Percentiles rank a stretch among this genome's conserved stretches.
phyloP scores from a whole-genome alignment of 1,139 yeast genomes.

The Blastobotrys ciferrii region DNA sequence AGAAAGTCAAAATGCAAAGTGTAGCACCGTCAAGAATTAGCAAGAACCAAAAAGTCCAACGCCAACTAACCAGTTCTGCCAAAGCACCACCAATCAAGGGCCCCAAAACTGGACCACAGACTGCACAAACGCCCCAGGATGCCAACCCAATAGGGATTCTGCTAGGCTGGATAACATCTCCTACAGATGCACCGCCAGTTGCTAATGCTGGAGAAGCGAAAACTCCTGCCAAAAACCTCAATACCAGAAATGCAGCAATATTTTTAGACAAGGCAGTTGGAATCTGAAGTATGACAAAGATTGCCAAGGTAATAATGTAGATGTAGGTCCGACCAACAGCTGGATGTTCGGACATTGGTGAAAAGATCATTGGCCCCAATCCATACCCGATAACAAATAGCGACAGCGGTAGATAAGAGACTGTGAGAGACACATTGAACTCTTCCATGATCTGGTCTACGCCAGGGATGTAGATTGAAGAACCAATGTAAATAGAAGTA shows the following conservation, averaged over 20 bases:
- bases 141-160: slow-evolving; percentile 41
- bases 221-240: slow-evolving; percentile 77
- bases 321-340: slow-evolving; percentile 53
- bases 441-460: slow-evolving; percentile 43
- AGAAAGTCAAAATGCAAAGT: slow-evolving; percentile 37
- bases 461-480: slow-evolving; percentile 63
- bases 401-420: slow-evolving; percentile 51
- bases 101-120: slow-evolving; percentile 62
- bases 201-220: slow-evolving; percentile 83
- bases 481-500: slow-evolving; percentile 55
- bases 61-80: slow-evolving; percentile 27
- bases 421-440: slow-evolving; percentile 45
- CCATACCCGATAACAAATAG: slow-evolving; percentile 60
- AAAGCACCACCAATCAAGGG: slow-evolving; percentile 66
- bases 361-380: slow-evolving; percentile 52
- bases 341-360: slow-evolving; percentile 55
- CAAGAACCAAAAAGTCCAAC: slow-evolving; percentile 49
- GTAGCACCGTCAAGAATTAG: slow-evolving; percentile 42
- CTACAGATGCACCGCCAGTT: slow-evolving; percentile 81
- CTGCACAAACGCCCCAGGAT: slow-evolving; percentile 53
- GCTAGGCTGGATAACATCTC: slow-evolving; percentile 45
- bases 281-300: slow-evolving; percentile 57
- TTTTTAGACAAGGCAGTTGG: slow-evolving; percentile 47
- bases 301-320: slow-evolving; percentile 51
- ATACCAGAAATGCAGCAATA: slow-evolving; percentile 49